These are phyloP conservation scores for Suaeda aralocaspica DNA, from an alignment of 148 eudicot species.

Conservation along the genomic window DNA sequence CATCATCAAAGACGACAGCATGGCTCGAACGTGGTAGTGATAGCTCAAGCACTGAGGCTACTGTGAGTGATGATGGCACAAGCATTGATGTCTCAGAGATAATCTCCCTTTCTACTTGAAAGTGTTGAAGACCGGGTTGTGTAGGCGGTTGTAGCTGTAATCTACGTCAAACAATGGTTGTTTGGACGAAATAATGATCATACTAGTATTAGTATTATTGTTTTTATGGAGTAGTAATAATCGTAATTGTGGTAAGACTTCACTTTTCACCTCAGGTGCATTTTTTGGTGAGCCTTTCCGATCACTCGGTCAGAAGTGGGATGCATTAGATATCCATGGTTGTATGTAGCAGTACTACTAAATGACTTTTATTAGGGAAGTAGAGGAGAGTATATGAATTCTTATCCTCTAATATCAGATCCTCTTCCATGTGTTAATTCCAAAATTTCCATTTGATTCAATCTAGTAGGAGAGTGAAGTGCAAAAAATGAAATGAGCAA, in stretches of 20 bases:
- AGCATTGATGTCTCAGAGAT: constrained; percentile 13
- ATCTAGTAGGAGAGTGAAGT: too few relatives aligned
- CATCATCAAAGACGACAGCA: background rate
- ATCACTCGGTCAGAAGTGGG: background rate
- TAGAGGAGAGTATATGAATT: too few relatives aligned
- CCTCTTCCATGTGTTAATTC: too few relatives aligned
- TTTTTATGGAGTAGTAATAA: constrained; percentile 2
- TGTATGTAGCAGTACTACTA: too few relatives aligned
- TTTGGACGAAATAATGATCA: constrained; percentile 2
- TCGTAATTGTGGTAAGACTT: constrained; percentile 1
- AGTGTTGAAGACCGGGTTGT: background rate
- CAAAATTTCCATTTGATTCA: too few relatives aligned
- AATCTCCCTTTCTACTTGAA: constrained; percentile 20
- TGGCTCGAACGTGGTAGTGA: constrained; percentile 3
- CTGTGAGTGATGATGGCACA: constrained; percentile 32
- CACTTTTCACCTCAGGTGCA: background rate
- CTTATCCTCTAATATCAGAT: too few relatives aligned
- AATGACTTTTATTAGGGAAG: too few relatives aligned
- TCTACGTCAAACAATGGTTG: background rate
- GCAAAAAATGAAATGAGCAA: too few relatives aligned
- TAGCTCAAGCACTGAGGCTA: constrained; percentile 32
- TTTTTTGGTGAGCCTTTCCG: background rate
- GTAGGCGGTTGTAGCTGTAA: too few relatives aligned
- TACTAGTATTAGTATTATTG: too few relatives aligned
- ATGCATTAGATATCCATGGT: too few relatives aligned